These are phyloP conservation scores for Diaporthe caulivora DNA, from an alignment of 2,329 filamentous ascomycete species.

Conservation along the genomic window DNA sequence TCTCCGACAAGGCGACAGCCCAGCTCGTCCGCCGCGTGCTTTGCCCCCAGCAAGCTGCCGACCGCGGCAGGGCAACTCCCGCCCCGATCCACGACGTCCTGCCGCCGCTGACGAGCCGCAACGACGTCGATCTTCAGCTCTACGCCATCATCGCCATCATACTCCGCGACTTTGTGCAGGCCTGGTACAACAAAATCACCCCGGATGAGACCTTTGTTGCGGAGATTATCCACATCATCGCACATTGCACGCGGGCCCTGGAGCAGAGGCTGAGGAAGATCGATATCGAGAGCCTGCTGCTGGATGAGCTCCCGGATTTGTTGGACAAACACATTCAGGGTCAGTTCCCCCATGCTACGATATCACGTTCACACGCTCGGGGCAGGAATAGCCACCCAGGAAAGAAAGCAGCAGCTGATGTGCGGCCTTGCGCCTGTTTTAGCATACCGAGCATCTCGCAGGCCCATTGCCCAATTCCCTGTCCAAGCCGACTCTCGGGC, in stretches of 20 bases:
- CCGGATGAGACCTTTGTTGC: slow-evolving; percentile 89
- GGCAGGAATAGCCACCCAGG: not conserved
- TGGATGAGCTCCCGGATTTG: slow-evolving; percentile 90
- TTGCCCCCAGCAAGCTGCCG: slow-evolving; percentile 76
- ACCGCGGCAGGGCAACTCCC: slow-evolving; percentile 66
- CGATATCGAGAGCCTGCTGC: slow-evolving; percentile 83
- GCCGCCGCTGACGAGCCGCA: slow-evolving; percentile 92
- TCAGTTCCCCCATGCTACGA: slow-evolving; percentile 54
- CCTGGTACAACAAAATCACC: slow-evolving; percentile 94
- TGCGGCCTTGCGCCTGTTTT: slow-evolving; percentile 28
- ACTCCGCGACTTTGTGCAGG: slow-evolving; percentile 88
- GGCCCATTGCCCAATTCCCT: slow-evolving; percentile 68
- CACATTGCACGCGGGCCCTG: slow-evolving; percentile 88
- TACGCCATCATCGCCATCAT: slow-evolving; percentile 94
- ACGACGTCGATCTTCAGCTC: slow-evolving; percentile 91
- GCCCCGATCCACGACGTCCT: slow-evolving; percentile 83
- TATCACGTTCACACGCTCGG: not conserved
- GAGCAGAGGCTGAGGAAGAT: slow-evolving; percentile 87
- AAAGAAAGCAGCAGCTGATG: slow-evolving; percentile 39
- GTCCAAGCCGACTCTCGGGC: slow-evolving; percentile 73
- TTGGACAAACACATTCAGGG: slow-evolving; percentile 84
- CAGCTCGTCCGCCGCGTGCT: slow-evolving; percentile 86
- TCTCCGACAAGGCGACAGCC: slow-evolving; percentile 83
- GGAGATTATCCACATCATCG: slow-evolving; percentile 90
- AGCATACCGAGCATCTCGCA: slow-evolving; percentile 81